phyloP scores from a whole-genome alignment of 2,329 filamentous ascomycete genomes.

The Fusarium sp. region DNA sequence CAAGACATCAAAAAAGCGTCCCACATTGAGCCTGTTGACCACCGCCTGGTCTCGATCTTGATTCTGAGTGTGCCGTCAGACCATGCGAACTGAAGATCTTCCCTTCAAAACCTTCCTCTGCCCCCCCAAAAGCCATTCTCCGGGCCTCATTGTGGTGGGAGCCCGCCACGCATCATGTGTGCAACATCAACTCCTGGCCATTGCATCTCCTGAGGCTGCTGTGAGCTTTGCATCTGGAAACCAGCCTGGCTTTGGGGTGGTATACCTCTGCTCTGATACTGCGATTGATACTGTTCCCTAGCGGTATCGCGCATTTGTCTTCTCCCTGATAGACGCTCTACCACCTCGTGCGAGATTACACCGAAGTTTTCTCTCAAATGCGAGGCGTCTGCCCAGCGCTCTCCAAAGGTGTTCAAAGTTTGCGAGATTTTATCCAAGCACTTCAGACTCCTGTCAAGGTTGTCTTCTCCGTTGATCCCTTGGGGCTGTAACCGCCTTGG shows the following conservation, averaged over 20 bases:
- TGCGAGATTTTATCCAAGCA: conserved; percentile 66
- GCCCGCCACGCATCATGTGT: conserved; percentile 55
- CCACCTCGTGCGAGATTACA: conserved; percentile 58
- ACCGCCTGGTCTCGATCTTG: neutral
- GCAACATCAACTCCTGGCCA: conserved; percentile 61
- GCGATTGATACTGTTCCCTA: conserved; percentile 53
- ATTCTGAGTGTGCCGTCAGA: neutral
- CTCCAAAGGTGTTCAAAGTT: conserved; percentile 67
- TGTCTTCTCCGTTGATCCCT: conserved; percentile 58
- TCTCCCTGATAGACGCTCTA: conserved; percentile 58
- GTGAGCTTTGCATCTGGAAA: conserved; percentile 41
- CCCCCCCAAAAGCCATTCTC: neutral
- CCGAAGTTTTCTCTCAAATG: conserved; percentile 67
- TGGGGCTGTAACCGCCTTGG: conserved; percentile 57
- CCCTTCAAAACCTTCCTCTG: neutral
- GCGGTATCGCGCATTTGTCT: conserved; percentile 50
- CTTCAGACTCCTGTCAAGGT: conserved; percentile 66
- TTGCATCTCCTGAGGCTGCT: conserved; percentile 51
- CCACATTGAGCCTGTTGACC: neutral
- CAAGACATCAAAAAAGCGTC: neutral
- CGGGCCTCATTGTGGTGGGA: conserved; percentile 13
- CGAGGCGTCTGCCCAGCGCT: conserved; percentile 69
- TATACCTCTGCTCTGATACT: conserved; percentile 50
- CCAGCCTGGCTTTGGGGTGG: conserved; percentile 31
- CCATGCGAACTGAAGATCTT: neutral